A percentile compares a stretch with the other conserved stretches of the same genome.
phyloP scores from a whole-genome alignment of 1,284 basidiomycete genomes.

The Cutaneotrichosporon dermatis region DNA sequence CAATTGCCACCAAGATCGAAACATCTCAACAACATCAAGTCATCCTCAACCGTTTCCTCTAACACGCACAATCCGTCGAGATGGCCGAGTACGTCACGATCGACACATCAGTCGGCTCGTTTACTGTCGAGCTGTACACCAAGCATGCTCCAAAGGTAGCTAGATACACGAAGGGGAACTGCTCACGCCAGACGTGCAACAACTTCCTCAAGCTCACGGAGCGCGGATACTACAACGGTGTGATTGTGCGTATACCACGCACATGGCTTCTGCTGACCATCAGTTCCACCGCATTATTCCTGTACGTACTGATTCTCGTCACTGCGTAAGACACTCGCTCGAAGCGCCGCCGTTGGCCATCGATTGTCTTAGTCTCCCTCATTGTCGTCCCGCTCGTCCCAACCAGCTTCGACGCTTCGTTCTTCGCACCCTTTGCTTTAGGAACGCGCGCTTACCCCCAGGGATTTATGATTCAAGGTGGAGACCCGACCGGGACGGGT shows the following conservation, averaged over 20 bases:
- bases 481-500: constrained; percentile 92
- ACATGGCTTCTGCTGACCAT: background rate
- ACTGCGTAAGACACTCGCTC: no score
- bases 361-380: no score
- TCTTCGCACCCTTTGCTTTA: no score
- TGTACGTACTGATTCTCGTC: constrained; percentile 51
- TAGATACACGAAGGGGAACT: background rate
- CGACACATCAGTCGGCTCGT: constrained; percentile 80
- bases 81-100: constrained; percentile 57
- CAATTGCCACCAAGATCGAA: constrained; percentile 1
- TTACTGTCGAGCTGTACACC: constrained; percentile 85
- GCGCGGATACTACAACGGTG: constrained; percentile 71
- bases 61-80: background rate
- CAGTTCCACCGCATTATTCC: constrained; percentile 81
- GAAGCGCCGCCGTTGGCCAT: no score
- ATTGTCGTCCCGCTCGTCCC: background rate
- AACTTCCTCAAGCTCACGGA: constrained; percentile 85
- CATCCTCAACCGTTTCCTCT: background rate
- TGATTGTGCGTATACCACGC: constrained; percentile 47
- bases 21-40: background rate
- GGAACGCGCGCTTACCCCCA: constrained; percentile 35
- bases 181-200: constrained; percentile 68
- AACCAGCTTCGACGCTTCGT: background rate
- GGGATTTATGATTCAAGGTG: constrained; percentile 95
- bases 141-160: constrained; percentile 77